Conservation (phyloP, 2,329 filamentous ascomycete genomes). For the Fusarium sp. region DNA sequence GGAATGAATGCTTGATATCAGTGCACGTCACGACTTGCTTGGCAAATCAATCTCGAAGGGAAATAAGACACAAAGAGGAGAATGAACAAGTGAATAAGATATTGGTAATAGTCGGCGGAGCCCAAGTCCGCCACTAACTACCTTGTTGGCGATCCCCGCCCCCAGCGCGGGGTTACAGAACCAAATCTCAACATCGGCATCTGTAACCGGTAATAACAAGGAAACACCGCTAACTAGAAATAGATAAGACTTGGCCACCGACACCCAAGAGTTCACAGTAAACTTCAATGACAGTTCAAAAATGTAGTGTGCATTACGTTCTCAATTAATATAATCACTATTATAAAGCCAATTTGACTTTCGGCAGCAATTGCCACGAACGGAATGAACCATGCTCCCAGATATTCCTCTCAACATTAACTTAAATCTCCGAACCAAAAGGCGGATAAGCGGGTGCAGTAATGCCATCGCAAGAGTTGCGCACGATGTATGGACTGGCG, state of each 20-base stretch:
- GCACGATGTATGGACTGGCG: neutral
- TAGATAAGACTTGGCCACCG: neutral
- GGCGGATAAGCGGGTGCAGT: rapidly evolving
- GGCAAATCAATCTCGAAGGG: too few relatives aligned
- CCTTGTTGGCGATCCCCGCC: neutral
- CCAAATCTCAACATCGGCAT: neutral
- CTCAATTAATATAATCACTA: neutral
- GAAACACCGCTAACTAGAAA: neutral
- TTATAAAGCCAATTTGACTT: neutral
- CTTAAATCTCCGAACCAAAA: neutral
- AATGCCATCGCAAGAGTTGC: neutral
- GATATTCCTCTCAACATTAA: neutral
- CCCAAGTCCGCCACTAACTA: too few relatives aligned
- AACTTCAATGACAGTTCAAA: too few relatives aligned
- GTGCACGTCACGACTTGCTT: too few relatives aligned
- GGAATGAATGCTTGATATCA: too few relatives aligned
- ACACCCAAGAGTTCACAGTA: neutral
- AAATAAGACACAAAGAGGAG: too few relatives aligned
- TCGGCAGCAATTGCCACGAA: neutral
- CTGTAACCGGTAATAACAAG: neutral
- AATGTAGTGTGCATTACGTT: neutral
- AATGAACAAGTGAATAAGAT: neutral
- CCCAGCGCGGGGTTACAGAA: neutral
- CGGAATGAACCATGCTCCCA: neutral
- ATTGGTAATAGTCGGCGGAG: neutral